Percentiles rank a stretch among this genome's conserved stretches.
These are phyloP conservation scores for Blastobotrys terrestris DNA, from an alignment of 805 yeast genomes.

Conservation along the genomic window DNA sequence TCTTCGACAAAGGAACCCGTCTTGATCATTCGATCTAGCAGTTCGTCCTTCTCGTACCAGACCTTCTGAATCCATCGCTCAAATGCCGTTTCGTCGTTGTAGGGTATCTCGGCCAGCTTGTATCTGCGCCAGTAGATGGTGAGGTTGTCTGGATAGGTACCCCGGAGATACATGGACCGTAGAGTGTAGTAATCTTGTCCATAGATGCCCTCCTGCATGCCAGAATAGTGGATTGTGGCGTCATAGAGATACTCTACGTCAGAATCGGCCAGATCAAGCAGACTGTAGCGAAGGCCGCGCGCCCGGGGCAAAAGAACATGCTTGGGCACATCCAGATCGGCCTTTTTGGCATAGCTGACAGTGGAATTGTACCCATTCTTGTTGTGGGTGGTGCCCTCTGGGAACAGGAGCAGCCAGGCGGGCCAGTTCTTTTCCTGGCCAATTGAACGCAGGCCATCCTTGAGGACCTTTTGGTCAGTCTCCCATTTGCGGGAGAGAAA, in stretches of 20 bases:
- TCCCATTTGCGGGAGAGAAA: constrained; percentile 84
- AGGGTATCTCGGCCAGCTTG: constrained; percentile 58
- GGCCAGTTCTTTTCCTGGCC: constrained; percentile 47
- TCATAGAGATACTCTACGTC: constrained; percentile 56
- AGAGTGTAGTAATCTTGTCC: constrained; percentile 77
- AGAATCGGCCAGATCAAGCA: constrained; percentile 42
- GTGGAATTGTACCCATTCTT: constrained; percentile 56
- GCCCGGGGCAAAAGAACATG: constrained; percentile 77
- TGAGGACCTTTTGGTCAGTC: constrained; percentile 56
- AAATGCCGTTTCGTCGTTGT: constrained; percentile 47
- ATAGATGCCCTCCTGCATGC: constrained; percentile 50
- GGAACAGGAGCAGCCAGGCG: constrained; percentile 71
- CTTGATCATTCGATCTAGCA: constrained; percentile 56
- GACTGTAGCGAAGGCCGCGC: constrained; percentile 67
- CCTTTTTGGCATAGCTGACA: constrained; percentile 48
- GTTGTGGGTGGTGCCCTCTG: constrained; percentile 90
- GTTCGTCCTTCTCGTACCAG: constrained; percentile 75
- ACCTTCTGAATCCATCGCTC: constrained; percentile 66
- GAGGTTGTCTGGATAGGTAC: constrained; percentile 63
- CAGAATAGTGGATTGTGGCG: constrained; percentile 76
- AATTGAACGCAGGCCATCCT: constrained; percentile 48
- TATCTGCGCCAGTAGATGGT: constrained; percentile 59
- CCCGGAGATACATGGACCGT: constrained; percentile 54
- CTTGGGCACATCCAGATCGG: constrained; percentile 37
- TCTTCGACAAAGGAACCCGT: constrained; percentile 39